These are phyloP conservation scores for Cadophora sp. DNA, from an alignment of 2,329 filamentous ascomycete species.

Conservation along the genomic window DNA sequence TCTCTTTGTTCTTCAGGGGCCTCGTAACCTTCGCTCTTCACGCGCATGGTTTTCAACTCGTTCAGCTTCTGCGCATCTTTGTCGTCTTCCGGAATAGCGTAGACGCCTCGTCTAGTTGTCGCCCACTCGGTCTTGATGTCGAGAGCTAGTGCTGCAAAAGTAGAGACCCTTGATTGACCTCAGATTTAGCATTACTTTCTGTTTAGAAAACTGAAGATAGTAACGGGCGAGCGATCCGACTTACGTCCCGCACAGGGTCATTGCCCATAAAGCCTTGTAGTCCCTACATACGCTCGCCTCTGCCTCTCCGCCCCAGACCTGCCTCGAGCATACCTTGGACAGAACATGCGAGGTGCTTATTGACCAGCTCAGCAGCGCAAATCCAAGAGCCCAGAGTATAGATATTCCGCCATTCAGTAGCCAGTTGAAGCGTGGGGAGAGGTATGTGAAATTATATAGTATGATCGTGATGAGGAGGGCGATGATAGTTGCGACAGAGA, in stretches of 20 bases:
- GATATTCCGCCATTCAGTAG: slow-evolving; percentile 36
- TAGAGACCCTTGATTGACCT: slow-evolving; percentile 31
- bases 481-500: slow-evolving; percentile 37
- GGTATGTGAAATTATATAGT: slow-evolving; percentile 42
- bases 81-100: slow-evolving; percentile 40
- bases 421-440: slow-evolving; percentile 40
- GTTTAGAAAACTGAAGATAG: background rate
- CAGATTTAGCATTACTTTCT: background rate
- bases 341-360: slow-evolving; percentile 37
- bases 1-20: slow-evolving; percentile 24
- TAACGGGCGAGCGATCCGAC: slow-evolving; percentile 15
- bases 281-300: slow-evolving; percentile 39
- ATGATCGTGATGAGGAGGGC: slow-evolving; percentile 38
- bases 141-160: slow-evolving; percentile 36
- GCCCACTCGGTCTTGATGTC: slow-evolving; percentile 38
- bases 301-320: slow-evolving; percentile 35
- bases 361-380: slow-evolving; percentile 39
- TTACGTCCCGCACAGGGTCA: slow-evolving; percentile 40
- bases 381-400: slow-evolving; percentile 37
- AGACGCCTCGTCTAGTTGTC: slow-evolving; percentile 31
- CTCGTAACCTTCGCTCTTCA: slow-evolving; percentile 31
- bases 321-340: slow-evolving; percentile 33
- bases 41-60: slow-evolving; percentile 30
- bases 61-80: slow-evolving; percentile 33
- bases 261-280: slow-evolving; percentile 42